Conservation (phyloP, 768 basidiomycete genomes). For the Exsudoporus frostii region DNA sequence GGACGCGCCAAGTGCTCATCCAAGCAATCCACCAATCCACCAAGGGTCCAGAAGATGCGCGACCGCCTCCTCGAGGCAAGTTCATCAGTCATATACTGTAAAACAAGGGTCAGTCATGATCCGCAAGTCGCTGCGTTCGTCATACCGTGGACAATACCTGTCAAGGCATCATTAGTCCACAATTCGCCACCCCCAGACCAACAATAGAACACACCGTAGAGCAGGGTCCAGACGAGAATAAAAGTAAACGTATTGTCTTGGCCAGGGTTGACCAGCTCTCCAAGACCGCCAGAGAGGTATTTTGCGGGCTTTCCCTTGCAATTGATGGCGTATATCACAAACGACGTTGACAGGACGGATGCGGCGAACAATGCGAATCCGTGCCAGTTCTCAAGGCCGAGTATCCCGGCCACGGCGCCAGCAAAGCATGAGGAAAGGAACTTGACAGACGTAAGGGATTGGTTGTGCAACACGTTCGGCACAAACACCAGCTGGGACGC, state of each 20-base stretch:
- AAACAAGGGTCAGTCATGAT: conserved; percentile 16
- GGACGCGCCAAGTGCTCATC: background rate
- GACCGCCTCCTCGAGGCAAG: no score
- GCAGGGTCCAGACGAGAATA: conserved; percentile 89
- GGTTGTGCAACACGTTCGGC: conserved; percentile 65
- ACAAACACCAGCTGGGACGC: conserved; percentile 61
- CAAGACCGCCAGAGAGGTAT: conserved; percentile 59
- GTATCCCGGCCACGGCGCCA: conserved; percentile 83
- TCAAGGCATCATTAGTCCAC: conserved; percentile 1
- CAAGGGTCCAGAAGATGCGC: no score
- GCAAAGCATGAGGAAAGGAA: conserved; percentile 83
- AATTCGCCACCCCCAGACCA: background rate
- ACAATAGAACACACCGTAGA: conserved; percentile 64
- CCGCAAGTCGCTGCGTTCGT: background rate
- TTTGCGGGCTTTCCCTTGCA: conserved; percentile 63
- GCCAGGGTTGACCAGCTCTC: conserved; percentile 76
- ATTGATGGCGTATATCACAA: conserved; percentile 64
- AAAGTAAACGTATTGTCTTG: conserved; percentile 92
- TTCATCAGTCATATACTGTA: conserved; percentile 40
- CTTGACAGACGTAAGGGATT: conserved; percentile 61
- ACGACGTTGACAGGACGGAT: conserved; percentile 65
- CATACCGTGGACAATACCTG: conserved; percentile 50
- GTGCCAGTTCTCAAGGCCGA: conserved; percentile 80
- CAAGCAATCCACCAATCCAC: background rate
- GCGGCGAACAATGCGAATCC: conserved; percentile 78